Percentiles rank a stretch among this genome's conserved stretches.
Conservation (phyloP, 257 asterid genomes). For the Echites panduratus region DNA sequence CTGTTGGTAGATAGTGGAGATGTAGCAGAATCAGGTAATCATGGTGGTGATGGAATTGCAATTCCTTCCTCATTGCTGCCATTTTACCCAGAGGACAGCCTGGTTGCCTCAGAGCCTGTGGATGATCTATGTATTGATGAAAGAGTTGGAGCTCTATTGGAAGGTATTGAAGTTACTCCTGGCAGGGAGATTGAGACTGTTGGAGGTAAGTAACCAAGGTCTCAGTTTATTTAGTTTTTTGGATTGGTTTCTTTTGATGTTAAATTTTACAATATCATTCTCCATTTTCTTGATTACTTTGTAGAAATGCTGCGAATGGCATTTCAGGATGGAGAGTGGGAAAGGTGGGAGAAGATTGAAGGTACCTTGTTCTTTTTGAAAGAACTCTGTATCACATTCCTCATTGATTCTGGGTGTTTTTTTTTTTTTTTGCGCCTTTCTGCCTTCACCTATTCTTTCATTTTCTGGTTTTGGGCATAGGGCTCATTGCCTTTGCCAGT, state of each 20-base stretch:
- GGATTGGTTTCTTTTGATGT: slow-evolving; percentile 4
- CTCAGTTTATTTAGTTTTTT: not conserved
- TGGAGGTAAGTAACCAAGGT: slow-evolving; percentile 47
- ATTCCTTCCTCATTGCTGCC: slow-evolving; percentile 24
- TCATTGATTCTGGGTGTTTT: not conserved
- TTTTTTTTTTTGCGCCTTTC: not conserved
- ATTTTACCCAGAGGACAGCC: slow-evolving; percentile 28
- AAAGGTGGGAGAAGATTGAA: slow-evolving; percentile 48
- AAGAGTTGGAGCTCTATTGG: slow-evolving; percentile 67
- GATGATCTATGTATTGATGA: slow-evolving; percentile 61
- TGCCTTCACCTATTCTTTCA: not conserved
- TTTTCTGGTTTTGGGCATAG: not conserved
- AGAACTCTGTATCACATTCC: not conserved
- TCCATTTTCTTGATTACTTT: slow-evolving; percentile 12
- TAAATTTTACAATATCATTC: slow-evolving; percentile 12
- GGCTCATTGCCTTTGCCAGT: not conserved
- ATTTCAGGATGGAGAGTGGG: slow-evolving; percentile 56
- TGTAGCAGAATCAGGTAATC: slow-evolving; percentile 25
- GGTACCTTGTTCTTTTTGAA: slow-evolving; percentile 34
- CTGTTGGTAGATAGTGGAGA: slow-evolving; percentile 60
- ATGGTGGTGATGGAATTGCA: slow-evolving; percentile 29
- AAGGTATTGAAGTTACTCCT: slow-evolving; percentile 54
- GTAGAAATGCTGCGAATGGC: slow-evolving; percentile 75
- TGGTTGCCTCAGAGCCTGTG: slow-evolving; percentile 24
- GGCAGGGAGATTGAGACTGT: slow-evolving; percentile 82